phyloP scores from a whole-genome alignment of 768 basidiomycete genomes.

The Termitomyces sp. region DNA sequence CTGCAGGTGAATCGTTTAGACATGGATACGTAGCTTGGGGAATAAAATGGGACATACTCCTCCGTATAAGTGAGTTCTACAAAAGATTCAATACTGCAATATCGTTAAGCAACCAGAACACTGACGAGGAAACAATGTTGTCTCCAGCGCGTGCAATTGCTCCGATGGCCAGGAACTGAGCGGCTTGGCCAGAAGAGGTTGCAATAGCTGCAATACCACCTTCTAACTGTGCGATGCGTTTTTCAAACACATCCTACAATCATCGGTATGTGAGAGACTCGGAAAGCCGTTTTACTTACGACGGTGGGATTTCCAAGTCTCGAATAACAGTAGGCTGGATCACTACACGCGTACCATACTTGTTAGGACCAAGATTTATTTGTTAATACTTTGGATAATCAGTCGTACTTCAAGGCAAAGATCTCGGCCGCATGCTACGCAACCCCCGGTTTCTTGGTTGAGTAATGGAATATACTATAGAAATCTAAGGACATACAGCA shows the following conservation, averaged over 20 bases:
- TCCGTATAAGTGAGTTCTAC: slow-evolving; percentile 62
- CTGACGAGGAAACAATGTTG: slow-evolving; percentile 74
- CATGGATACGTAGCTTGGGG: not conserved
- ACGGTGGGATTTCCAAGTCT: slow-evolving; percentile 69
- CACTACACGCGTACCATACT: slow-evolving; percentile 25
- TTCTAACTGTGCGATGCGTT: slow-evolving; percentile 77
- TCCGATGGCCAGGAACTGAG: slow-evolving; percentile 70
- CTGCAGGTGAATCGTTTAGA: slow-evolving; percentile 25
- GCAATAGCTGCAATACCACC: slow-evolving; percentile 77
- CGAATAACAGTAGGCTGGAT: slow-evolving; percentile 61
- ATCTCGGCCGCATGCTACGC: slow-evolving; percentile 67
- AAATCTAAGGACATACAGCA: slow-evolving; percentile 9
- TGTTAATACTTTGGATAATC: not conserved
- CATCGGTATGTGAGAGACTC: not conserved
- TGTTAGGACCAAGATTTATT: not conserved
- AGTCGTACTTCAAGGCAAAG: slow-evolving; percentile 54
- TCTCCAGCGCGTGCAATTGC: slow-evolving; percentile 64
- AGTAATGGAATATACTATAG: not conserved
- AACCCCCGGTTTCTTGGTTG: not conserved
- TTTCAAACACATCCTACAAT: slow-evolving; percentile 70
- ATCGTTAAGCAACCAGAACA: not conserved
- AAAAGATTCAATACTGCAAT: not conserved
- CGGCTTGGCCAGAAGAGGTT: slow-evolving; percentile 70
- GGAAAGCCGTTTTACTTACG: slow-evolving; percentile 30
- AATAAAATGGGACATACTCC: slow-evolving; percentile 44